Evolutionary conservation across 257 asterid species (phyloP).

Genomic region (Cinchona pubescens): DNA sequence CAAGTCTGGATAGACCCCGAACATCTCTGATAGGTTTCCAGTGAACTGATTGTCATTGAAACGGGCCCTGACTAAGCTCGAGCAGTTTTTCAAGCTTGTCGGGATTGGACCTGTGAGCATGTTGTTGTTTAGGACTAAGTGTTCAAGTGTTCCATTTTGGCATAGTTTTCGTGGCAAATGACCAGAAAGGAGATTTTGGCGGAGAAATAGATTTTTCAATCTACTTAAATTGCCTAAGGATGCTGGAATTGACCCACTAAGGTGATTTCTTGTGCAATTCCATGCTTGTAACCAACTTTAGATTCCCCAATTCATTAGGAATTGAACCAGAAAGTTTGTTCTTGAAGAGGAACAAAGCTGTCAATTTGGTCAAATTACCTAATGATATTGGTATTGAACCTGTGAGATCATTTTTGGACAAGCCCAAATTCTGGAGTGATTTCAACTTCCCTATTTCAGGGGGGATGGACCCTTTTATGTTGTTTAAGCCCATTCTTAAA

Average conservation of each 20-base stretch:
- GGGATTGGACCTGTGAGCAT: constrained; percentile 28
- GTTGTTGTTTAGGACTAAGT: constrained; percentile 19
- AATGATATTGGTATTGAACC: background rate
- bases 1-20: constrained; percentile 32
- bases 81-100: constrained; percentile 31
- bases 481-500: too few species aligned
- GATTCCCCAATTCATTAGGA: background rate
- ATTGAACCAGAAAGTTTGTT: background rate
- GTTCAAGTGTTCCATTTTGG: constrained; percentile 15
- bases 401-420: background rate
- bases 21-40: constrained; percentile 29
- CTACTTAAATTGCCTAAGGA: constrained; percentile 7
- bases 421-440: background rate
- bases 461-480: too few species aligned
- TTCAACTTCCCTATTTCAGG: background rate
- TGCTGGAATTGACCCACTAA: constrained; percentile 17
- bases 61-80: constrained; percentile 24
- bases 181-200: constrained; percentile 21
- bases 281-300: background rate
- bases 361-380: background rate
- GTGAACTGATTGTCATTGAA: constrained; percentile 27
- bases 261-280: background rate
- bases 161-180: constrained; percentile 32
- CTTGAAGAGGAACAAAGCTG: background rate
- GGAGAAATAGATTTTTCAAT: background rate